These are phyloP conservation scores for Rhododendron ovatum DNA, from an alignment of 148 eudicot species.

Conservation along the genomic window DNA sequence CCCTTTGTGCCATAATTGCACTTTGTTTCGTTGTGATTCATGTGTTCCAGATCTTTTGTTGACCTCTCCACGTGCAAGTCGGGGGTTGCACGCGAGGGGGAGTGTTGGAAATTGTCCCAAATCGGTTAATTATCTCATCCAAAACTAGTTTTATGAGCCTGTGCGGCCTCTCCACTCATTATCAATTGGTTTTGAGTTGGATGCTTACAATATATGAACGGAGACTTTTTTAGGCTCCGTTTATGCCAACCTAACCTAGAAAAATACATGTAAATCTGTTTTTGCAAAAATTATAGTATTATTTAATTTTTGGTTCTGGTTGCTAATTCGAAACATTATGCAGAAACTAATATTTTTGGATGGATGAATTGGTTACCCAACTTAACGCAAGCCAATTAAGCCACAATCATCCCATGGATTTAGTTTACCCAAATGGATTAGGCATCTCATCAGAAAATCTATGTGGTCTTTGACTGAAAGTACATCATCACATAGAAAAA, in stretches of 20 bases:
- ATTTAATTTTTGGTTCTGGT: neutral
- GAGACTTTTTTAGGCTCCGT: neutral
- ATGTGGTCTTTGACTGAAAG: neutral
- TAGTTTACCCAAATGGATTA: neutral
- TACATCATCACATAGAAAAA: neutral
- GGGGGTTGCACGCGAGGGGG: too few species aligned
- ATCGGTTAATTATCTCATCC: too few species aligned
- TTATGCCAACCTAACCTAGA: neutral
- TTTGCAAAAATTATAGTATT: neutral
- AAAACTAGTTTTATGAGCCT: too few species aligned
- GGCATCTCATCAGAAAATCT: neutral
- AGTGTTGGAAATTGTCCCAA: too few species aligned
- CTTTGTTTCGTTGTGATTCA: too few species aligned
- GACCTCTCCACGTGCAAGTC: too few species aligned
- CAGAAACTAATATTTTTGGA: neutral
- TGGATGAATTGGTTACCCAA: neutral
- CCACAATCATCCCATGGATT: neutral
- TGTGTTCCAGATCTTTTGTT: too few species aligned
- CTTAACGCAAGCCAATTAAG: neutral
- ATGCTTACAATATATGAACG: neutral
- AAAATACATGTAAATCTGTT: neutral
- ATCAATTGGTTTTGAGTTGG: neutral
- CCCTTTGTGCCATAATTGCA: too few species aligned
- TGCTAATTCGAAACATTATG: neutral
- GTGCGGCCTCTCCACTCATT: too few species aligned